Percentiles rank a stretch among this genome's conserved stretches.
These are phyloP conservation scores for Coemansia reversa DNA, from an alignment of 192 early-diverging fungal genomes.

Conservation along the genomic window DNA sequence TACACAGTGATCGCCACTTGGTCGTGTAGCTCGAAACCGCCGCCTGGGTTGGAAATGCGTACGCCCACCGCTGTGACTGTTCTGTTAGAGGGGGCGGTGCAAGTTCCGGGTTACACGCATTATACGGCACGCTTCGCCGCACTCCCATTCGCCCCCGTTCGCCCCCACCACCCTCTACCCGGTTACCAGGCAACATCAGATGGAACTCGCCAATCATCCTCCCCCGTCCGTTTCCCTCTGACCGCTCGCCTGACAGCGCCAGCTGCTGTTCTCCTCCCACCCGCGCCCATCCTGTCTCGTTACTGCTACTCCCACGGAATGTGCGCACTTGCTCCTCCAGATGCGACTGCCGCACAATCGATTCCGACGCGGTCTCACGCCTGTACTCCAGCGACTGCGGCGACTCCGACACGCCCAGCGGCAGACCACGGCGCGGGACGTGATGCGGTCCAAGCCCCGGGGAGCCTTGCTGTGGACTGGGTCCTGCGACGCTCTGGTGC, in stretches of 20 bases:
- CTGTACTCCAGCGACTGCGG: conserved; percentile 21
- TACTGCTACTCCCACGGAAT: conserved; percentile 15
- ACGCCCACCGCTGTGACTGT: conserved; percentile 83
- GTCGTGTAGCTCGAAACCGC: conserved; percentile 60
- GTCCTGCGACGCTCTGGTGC: not conserved
- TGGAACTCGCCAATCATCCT: conserved; percentile 18
- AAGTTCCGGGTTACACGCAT: conserved; percentile 72
- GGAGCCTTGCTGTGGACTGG: conserved; percentile 1
- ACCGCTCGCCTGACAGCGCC: not conserved
- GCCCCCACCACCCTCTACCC: not conserved
- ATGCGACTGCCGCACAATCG: conserved; percentile 44
- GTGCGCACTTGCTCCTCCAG: conserved; percentile 43
- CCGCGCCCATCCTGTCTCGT: not conserved
- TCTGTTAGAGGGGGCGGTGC: conserved; percentile 59
- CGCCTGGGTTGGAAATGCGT: conserved; percentile 70
- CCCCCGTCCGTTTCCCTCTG: too few relatives aligned
- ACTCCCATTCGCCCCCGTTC: conserved; percentile 14
- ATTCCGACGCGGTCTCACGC: conserved; percentile 27
- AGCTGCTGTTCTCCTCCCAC: conserved; percentile 1
- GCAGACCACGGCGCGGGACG: conserved; percentile 9
- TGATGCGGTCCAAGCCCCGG: not conserved
- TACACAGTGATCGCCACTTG: conserved; percentile 89
- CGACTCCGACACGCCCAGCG: conserved; percentile 20
- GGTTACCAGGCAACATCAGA: conserved; percentile 25
- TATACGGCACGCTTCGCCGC: conserved; percentile 37